A percentile compares a stretch with the other conserved stretches of the same genome.
Conservation (phyloP, 2,329 filamentous ascomycete species). For the Cladophialophora immunda region DNA sequence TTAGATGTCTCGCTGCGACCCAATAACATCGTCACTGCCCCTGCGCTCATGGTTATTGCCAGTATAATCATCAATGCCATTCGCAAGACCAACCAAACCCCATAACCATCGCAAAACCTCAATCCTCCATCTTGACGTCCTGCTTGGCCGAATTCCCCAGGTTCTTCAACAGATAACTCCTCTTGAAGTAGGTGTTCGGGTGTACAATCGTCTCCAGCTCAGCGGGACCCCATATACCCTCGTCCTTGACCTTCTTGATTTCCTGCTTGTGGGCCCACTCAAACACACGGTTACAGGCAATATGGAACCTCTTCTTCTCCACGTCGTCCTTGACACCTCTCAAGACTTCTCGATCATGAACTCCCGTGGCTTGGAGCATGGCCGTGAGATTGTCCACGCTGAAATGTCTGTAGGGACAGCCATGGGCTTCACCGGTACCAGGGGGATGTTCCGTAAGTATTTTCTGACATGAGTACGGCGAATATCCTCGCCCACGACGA, state of each 20-base stretch:
- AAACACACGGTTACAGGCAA: constrained; percentile 96
- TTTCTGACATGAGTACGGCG: constrained; percentile 93
- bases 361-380: constrained; percentile 79
- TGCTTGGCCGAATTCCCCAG: constrained; percentile 64
- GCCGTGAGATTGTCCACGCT: constrained; percentile 82
- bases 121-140: constrained; percentile 63
- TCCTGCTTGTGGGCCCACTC: constrained; percentile 83
- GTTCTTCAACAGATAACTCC: constrained; percentile 88
- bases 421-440: constrained; percentile 86
- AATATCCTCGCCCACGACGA: constrained; percentile 84
- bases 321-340: constrained; percentile 88
- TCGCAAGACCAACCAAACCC: neutral
- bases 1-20: neutral
- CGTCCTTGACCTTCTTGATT: constrained; percentile 78
- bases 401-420: constrained; percentile 97
- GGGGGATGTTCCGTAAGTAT: constrained; percentile 89
- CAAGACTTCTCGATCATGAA: constrained; percentile 79
- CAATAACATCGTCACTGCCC: neutral
- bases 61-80: neutral
- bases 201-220: constrained; percentile 96
- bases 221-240: constrained; percentile 73
- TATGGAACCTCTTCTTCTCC: constrained; percentile 85
- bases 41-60: neutral
- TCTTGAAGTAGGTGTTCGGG: constrained; percentile 97
- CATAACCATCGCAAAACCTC: neutral